Evolutionary conservation across 257 asterid genomes (phyloP), one percentile per base, ranked within the genome.

Genomic region (Nicotiana benthamiana): DNA sequence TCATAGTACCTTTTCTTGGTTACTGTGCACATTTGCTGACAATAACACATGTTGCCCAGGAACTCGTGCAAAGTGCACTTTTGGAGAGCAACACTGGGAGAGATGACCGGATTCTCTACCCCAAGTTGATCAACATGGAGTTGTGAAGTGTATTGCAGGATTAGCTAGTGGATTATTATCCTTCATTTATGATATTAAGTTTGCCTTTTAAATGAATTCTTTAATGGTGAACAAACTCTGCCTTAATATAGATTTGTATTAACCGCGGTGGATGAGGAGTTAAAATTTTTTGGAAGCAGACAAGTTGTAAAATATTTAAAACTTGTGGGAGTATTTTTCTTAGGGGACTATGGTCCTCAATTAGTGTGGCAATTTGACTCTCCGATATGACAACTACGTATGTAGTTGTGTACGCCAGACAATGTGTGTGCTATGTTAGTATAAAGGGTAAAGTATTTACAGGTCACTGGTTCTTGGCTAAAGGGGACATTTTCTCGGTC

Each of bases 41-140:
- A 63, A 36, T 8, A 30, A 70, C 22, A 0, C 10, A n/a, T 30
- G 48, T 51, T 22, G 36, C 46, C 62, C 84, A 94, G 97, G 98
- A 95, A 67, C 92, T 95, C 18, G 99, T 92, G 80, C 95, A 88
- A 77, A 93, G 95, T 74, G 99, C 98, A 43, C 92, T 93, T 63
- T 79, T 93, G 89, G 91, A 92, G 90, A 92, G 97, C 88, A 92
- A 86, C 82, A 89, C 91, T 1, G 93, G 94, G 27, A 89, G 97
- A 82, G 97, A 95, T 65, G 98, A 93, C 86, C 88, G 88, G 53
- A 89, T 95, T 78, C 89, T 93, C 32, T 95, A 95, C 74, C 93
- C 90, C 24, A 93, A 93, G 90, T 88, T 95, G 85, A 86, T 93
- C 84, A 90, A 81, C 90, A 83, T 80, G 68, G 65, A 91, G 61